Evolutionary conservation across 345 rosid genomes (phyloP), one percentile per base, ranked within the genome.

Genomic region (Hibiscus tridactylites): DNA sequence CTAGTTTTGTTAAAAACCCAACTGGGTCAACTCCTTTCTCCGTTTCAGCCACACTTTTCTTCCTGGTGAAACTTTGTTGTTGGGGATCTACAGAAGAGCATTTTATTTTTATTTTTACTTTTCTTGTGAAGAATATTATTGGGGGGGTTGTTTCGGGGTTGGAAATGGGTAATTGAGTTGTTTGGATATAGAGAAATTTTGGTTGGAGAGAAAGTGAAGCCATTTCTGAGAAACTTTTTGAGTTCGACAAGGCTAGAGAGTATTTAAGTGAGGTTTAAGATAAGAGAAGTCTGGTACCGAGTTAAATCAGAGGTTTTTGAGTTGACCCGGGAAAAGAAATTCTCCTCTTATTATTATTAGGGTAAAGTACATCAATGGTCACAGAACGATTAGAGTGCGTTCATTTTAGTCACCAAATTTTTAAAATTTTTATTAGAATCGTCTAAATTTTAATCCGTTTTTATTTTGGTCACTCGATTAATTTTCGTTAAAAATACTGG

Each of bases 1-100:
- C 93, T 37, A 81, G 81, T 83, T 76, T 90, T 3, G 84, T 75
- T 52, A 94, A 88, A 76, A 89, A 89, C 64, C 94, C 94, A 74
- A 84, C 85, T 60, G 93, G 89, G 83, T 88, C 82, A 3, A 82
- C 61, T 72, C 83, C 87, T 75, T 83, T 80, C 62, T 87, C 89
- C 17, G 62, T 79, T 26, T 76, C 87, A 21, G 44, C 47, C 21
- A 49, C 86, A 49, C 53, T 62, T 73, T 80, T 83, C 86, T 70
- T 85, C 77, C 70, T 82, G n/a, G 76, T 57, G 50, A 21, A 54
- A 13, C 60, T 76, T 65, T 54, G 69, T 37, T 56, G 80, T 52
- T 82, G 78, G 24, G 76, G 83, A 65, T 84, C 78, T 42, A 80
- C 4, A 50, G 87, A 81, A 7, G 86, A 73, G 78, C 88, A 82